Evolutionary conservation across 116 monocot species (phyloP).

Genomic region (Cymodocea nodosa): DNA sequence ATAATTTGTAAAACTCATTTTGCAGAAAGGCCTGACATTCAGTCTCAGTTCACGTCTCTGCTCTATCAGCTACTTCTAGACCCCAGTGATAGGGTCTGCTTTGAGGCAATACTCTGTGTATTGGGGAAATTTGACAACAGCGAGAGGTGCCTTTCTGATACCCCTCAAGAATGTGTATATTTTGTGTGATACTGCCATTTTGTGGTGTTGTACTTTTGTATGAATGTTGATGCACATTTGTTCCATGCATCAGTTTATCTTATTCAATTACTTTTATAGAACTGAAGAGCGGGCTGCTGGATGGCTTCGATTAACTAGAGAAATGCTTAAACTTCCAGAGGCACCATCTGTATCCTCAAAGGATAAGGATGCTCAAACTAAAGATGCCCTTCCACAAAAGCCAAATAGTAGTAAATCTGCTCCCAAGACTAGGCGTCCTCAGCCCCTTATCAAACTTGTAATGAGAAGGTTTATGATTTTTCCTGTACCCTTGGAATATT

Average conservation of each 20-base stretch:
- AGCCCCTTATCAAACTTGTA: conserved; percentile 92
- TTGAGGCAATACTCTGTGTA: conserved; percentile 93
- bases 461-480: conserved; percentile 77
- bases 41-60: conserved; percentile 70
- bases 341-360: conserved; percentile 86
- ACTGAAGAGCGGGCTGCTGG: conserved; percentile 98
- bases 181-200: neutral
- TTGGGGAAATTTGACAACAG: conserved; percentile 90
- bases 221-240: neutral
- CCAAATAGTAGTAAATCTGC: conserved; percentile 50
- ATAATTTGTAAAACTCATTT: neutral
- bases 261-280: conserved; percentile 21
- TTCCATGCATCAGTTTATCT: too few relatives aligned
- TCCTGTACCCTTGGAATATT: neutral
- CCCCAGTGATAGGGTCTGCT: conserved; percentile 98
- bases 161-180: neutral
- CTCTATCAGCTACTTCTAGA: conserved; percentile 99
- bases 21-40: conserved; percentile 93
- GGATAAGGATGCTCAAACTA: conserved; percentile 29
- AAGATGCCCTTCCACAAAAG: conserved; percentile 56
- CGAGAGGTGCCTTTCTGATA: conserved; percentile 53
- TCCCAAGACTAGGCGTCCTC: conserved; percentile 75
- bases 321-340: conserved; percentile 93
- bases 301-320: conserved; percentile 91
- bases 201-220: neutral